These are phyloP conservation scores for Penicillium argentinense DNA, from an alignment of 495 filamentous ascomycete species.

Conservation along the genomic window DNA sequence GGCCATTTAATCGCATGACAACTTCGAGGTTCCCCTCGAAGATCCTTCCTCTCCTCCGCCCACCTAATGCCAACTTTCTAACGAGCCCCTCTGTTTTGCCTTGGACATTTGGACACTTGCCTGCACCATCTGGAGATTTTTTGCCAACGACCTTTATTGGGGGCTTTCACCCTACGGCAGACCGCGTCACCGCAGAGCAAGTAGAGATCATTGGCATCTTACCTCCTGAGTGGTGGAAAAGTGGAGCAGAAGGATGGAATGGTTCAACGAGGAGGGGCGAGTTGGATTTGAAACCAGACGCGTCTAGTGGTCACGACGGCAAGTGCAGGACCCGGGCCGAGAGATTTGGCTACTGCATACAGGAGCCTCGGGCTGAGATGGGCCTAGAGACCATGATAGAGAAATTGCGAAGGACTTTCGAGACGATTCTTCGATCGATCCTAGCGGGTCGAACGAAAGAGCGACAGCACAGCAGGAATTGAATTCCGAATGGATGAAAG, in stretches of 20 bases:
- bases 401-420: slow-evolving; percentile 18
- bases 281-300: slow-evolving; percentile 6
- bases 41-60: slow-evolving; percentile 20
- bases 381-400: slow-evolving; percentile 15
- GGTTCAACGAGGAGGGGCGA: slow-evolving; percentile 24
- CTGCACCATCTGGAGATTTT: slow-evolving; percentile 32
- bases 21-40: slow-evolving; percentile 18
- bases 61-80: slow-evolving; percentile 24
- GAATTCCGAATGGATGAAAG: slow-evolving; percentile 17
- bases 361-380: slow-evolving; percentile 19
- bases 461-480: slow-evolving; percentile 12
- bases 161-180: slow-evolving; percentile 14
- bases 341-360: slow-evolving; percentile 18
- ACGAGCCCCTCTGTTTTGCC: slow-evolving; percentile 28
- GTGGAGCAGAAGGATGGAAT: slow-evolving; percentile 12
- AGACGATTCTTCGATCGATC: slow-evolving; percentile 23
- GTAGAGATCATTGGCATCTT: slow-evolving; percentile 26
- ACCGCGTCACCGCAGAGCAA: slow-evolving; percentile 28
- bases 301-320: slow-evolving; percentile 10
- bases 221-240: slow-evolving; percentile 31
- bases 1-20: too few relatives aligned
- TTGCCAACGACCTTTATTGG: slow-evolving; percentile 29
- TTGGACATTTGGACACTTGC: slow-evolving; percentile 36
- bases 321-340: slow-evolving; percentile 9
- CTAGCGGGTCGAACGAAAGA: slow-evolving; percentile 13